Evolutionary conservation across 495 filamentous ascomycete species (phyloP), one percentile per base, ranked within the genome.

Genomic region (Tuber indicum): DNA sequence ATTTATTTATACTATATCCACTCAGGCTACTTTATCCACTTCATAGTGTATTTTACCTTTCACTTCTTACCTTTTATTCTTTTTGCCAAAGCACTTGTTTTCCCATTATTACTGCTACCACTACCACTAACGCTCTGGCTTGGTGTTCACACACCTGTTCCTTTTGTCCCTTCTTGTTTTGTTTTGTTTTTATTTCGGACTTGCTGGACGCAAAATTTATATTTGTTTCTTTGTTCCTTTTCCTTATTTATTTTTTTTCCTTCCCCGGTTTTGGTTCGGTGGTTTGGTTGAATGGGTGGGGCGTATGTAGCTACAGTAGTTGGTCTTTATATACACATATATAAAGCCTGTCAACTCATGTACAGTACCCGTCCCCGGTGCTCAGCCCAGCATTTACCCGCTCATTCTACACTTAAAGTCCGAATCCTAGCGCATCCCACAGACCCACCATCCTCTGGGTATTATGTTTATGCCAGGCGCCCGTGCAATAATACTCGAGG

Each of bases 121-220:
- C n/a, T 66, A 32, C 58, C 32, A 66, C 58, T 62, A 26, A 26
- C 52, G 52, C n/a, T 10, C 52, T 62, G 58, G 49, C 23, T 58
- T 58, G 23, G 23, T n/a, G 49, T n/a, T 58, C 23, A 58, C 49
- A 3, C 23, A 14, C 12, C 58, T 66, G 32, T 66, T 32, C 26
- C 58, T 66, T 66, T 66, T 66, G 58, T 66, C n/a, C 58, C 32
- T 75, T 73, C 36, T 39, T 32, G 32, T 32, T 32, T 32, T 32
- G 32, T 73, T 47, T 19, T 49, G 71, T 76, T 79, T n/a, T 83
- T 84, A 72, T 72, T 44, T 62, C 66, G 72, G 79, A 71, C 71
- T 81, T 75, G 70, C 8, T 81, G 47, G 72, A 71, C 84, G 85
- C 62, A 10, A 87, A 82, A 86, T 77, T 86, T 87, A 79, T 87